phyloP scores from a whole-genome alignment of 495 filamentous ascomycete genomes.

The Letharia lupina region DNA sequence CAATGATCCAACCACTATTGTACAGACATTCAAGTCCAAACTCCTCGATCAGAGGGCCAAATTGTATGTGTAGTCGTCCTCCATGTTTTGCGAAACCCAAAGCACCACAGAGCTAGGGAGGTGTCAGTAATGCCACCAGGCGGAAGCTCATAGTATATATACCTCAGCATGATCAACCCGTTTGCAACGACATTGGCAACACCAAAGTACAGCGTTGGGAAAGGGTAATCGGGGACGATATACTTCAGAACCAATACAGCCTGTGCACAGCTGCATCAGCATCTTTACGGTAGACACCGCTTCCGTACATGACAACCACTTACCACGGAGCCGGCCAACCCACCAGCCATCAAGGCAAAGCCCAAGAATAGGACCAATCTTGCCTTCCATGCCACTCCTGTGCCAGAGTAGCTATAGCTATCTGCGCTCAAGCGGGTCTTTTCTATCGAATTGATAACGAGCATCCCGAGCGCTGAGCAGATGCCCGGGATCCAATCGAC shows the following conservation, averaged over 20 bases:
- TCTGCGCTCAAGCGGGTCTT: constrained; percentile 81
- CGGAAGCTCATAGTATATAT: constrained; percentile 1
- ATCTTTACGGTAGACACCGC: background rate
- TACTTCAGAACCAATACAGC: constrained; percentile 89
- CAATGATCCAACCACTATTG: background rate
- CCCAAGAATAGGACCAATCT: constrained; percentile 90
- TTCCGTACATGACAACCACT: constrained; percentile 18
- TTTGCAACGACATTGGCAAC: constrained; percentile 89
- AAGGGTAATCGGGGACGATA: constrained; percentile 66
- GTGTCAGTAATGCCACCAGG: constrained; percentile 20
- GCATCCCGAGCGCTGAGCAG: constrained; percentile 89
- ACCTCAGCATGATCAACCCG: constrained; percentile 80
- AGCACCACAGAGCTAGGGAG: constrained; percentile 67
- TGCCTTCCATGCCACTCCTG: constrained; percentile 92
- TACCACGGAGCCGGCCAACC: constrained; percentile 82
- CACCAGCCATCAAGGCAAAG: constrained; percentile 88
- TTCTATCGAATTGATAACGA: constrained; percentile 98
- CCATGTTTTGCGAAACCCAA: constrained; percentile 98
- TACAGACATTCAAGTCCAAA: constrained; percentile 13
- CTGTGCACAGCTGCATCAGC: constrained; percentile 23
- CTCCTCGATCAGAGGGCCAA: constrained; percentile 58
- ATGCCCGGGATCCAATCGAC: constrained; percentile 98
- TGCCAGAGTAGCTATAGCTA: constrained; percentile 76
- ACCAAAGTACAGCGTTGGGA: constrained; percentile 84
- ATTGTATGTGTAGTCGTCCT: constrained; percentile 97